Base-by-base conservation (phyloP, 2,329 filamentous ascomycete genomes). In the Calonectria pteridis region DNA sequence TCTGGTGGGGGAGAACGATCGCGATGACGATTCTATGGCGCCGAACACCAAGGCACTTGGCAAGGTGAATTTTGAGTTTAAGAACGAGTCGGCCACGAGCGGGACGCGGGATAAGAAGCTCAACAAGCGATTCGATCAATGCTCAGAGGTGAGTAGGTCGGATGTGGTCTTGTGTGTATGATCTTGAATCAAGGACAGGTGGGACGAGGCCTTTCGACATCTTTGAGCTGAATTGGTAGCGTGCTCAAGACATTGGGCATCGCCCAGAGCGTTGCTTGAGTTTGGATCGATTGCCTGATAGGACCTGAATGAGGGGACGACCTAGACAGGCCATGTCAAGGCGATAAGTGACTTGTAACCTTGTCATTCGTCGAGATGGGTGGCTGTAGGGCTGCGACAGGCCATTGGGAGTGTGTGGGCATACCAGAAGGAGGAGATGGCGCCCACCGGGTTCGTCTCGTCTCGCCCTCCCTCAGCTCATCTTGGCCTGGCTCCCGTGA, bases 341-440 rank as follows among this genome's bases (percentile, higher is more conserved):
- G 74, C 76, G 74, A 79, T 75, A 78, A 76, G 76, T 78, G 78
- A 79, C 78, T 77, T 77, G 76, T 73, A 73, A 49, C 74, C 37
- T 49, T 63, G 58, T 65, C 35, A 79, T 79, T 79, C 77, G 76
- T 65, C 71, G 50, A 71, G 53, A 66, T 75, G 65, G 16, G 20
- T 33, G 62, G 70, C 46, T 69, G 73, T 75, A 71, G 37, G 71
- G 71, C 64, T 77, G 62, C 31, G 50, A 74, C 58, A 74, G 68
- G 55, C 75, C 68, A 74, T 75, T 40, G 51, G 50, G 35, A 51
- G 37, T 46, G 37, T 43, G 68, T 51, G 63, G 62, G 49, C 72
- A 73, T 59, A 73, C 55, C n/a, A 74, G 62, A 23, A 46, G 26
- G 28, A 55, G 46, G 37, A 28, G 26, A 50, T 71, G 35, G 53